Conservation (phyloP, 164 flowering plant species). For the Tinospora cordifolia region DNA sequence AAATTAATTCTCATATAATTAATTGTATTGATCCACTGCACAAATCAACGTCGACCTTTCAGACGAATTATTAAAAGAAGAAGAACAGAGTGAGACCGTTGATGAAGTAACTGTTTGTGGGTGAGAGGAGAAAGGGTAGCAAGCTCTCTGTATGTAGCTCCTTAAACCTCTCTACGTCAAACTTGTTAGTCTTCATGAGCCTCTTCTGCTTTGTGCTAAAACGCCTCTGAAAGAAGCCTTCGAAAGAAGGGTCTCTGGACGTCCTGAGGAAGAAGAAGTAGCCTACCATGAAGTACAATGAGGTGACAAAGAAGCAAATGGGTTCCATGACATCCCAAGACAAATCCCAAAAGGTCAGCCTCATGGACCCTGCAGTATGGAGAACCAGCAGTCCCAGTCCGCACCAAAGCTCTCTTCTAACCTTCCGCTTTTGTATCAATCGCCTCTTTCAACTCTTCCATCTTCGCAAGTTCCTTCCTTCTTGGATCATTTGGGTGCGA, state of each 20-base stretch:
- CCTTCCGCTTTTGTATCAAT: constrained; percentile 37
- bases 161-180: constrained; percentile 32
- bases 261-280: constrained; percentile 50
- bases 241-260: constrained; percentile 44
- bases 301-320: constrained; percentile 44
- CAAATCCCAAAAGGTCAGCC: constrained; percentile 58
- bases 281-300: constrained; percentile 34
- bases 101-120: neutral
- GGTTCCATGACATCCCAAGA: constrained; percentile 65
- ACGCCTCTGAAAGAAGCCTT: constrained; percentile 35
- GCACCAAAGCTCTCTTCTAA: constrained; percentile 31
- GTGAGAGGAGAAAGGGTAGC: constrained; percentile 3
- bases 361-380: constrained; percentile 44
- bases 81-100: neutral
- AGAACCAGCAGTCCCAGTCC: constrained; percentile 37
- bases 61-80: neutral
- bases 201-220: constrained; percentile 31
- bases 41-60: neutral
- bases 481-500: constrained; percentile 25
- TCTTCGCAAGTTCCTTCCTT: constrained; percentile 23
- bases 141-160: constrained; percentile 22
- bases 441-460: constrained; percentile 31
- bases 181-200: constrained; percentile 29
- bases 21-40: neutral
- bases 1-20: too few species aligned